A percentile compares a stretch with the other conserved stretches of the same genome.
Conservation (phyloP, 2,329 filamentous ascomycete genomes). For the Monilinia fructicola region DNA sequence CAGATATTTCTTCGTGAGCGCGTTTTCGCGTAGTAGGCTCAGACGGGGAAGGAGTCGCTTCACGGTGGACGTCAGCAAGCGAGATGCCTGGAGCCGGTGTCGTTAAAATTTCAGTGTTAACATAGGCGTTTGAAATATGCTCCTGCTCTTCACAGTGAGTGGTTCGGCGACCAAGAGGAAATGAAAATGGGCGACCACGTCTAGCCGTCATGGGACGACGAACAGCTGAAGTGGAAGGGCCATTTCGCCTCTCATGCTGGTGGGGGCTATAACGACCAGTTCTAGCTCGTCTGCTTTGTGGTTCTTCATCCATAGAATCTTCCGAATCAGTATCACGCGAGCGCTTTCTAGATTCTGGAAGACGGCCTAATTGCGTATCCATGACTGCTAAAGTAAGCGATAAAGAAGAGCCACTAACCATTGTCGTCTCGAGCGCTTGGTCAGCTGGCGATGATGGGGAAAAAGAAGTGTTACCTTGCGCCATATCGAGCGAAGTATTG, state of each 20-base stretch:
- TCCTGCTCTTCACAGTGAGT: neutral
- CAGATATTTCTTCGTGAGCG: neutral
- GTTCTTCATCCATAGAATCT: neutral
- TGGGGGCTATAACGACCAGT: no score
- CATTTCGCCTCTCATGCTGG: no score
- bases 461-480: neutral
- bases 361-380: neutral
- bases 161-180: neutral
- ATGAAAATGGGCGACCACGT: neutral
- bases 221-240: neutral
- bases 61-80: no score
- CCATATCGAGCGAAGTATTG: neutral
- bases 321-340: neutral
- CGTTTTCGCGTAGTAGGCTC: neutral
- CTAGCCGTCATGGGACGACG: neutral
- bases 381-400: neutral
- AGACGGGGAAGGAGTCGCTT: neutral
- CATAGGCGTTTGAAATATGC: neutral
- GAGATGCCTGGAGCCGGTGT: neutral
- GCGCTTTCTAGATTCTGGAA: neutral
- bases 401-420: neutral
- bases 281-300: neutral
- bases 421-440: neutral
- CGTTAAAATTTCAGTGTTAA: neutral
- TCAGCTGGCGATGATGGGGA: rapidly evolving